Percentiles rank a stretch among this genome's conserved stretches.
Conservation (phyloP, 164 flowering plant species). For the Chloranthus sessilifolius region DNA sequence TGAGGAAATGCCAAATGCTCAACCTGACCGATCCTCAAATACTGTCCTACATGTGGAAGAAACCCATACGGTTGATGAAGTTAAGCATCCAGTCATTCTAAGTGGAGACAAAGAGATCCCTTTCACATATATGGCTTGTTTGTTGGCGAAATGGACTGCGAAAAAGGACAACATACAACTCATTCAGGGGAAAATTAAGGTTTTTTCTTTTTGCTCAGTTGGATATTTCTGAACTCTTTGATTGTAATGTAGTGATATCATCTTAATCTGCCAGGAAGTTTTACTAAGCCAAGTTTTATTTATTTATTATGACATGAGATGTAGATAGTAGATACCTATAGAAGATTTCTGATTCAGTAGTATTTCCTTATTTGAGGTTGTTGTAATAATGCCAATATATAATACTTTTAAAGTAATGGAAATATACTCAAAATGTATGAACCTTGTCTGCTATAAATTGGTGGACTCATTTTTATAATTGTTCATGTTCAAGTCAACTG, state of each 20-base stretch:
- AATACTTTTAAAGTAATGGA: too few relatives aligned
- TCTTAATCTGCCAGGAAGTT: not conserved
- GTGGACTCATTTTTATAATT: too few relatives aligned
- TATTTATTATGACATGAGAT: too few relatives aligned
- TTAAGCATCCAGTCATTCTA: conserved; percentile 38
- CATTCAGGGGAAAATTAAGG: conserved; percentile 81
- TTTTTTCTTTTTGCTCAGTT: conserved; percentile 14
- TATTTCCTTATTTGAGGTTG: too few relatives aligned
- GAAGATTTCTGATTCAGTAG: too few relatives aligned
- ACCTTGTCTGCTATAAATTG: too few relatives aligned
- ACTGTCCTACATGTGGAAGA: conserved; percentile 23
- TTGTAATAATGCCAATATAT: too few relatives aligned
- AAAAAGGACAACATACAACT: conserved; percentile 23
- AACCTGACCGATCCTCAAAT: conserved; percentile 10
- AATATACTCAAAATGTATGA: too few relatives aligned
- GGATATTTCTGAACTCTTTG: not conserved
- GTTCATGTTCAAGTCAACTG: too few relatives aligned
- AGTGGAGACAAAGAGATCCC: conserved; percentile 54
- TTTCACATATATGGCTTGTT: conserved; percentile 75
- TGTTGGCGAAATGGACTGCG: conserved; percentile 56
- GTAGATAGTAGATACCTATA: too few relatives aligned
- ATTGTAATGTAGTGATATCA: not conserved
- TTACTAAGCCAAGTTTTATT: not conserved
- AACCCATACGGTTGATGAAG: conserved; percentile 30
- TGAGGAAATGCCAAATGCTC: too few relatives aligned